phyloP scores from a whole-genome alignment of 192 early-diverging fungal genomes.

The Rhizophagus prolifer region DNA sequence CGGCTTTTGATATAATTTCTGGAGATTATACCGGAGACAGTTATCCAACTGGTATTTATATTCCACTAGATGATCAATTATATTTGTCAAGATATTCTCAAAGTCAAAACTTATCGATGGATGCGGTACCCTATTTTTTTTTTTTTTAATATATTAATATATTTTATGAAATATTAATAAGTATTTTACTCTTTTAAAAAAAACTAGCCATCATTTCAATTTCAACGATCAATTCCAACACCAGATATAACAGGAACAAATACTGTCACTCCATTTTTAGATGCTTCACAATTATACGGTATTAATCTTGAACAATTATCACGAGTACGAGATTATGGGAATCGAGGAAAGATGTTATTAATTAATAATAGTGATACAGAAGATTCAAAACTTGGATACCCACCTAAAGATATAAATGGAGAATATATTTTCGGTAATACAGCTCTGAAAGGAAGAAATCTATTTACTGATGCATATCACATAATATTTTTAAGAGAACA shows the following conservation, averaged over 20 bases:
- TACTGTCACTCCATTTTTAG: background rate
- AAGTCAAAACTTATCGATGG: background rate
- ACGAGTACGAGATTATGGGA: background rate
- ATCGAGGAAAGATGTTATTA: background rate
- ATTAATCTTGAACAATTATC: background rate
- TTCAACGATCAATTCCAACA: background rate
- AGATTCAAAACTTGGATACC: background rate
- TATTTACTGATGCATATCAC: background rate
- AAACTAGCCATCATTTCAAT: background rate
- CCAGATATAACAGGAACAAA: background rate
- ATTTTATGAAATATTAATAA: background rate
- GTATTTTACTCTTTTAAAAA: background rate
- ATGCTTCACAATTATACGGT: constrained; percentile 7
- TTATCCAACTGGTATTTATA: background rate
- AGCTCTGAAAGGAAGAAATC: background rate
- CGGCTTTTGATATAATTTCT: background rate
- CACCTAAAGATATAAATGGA: background rate
- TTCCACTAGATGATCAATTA: background rate
- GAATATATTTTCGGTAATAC: constrained; percentile 4
- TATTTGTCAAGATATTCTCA: background rate
- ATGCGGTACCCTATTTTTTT: background rate
- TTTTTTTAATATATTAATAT: background rate
- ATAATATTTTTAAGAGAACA: constrained; percentile 11
- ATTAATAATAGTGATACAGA: background rate
- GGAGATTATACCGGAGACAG: background rate